A percentile compares a stretch with the other conserved stretches of the same genome.
phyloP scores from a whole-genome alignment of 2,329 filamentous ascomycete species.

The Helotiales sp. region DNA sequence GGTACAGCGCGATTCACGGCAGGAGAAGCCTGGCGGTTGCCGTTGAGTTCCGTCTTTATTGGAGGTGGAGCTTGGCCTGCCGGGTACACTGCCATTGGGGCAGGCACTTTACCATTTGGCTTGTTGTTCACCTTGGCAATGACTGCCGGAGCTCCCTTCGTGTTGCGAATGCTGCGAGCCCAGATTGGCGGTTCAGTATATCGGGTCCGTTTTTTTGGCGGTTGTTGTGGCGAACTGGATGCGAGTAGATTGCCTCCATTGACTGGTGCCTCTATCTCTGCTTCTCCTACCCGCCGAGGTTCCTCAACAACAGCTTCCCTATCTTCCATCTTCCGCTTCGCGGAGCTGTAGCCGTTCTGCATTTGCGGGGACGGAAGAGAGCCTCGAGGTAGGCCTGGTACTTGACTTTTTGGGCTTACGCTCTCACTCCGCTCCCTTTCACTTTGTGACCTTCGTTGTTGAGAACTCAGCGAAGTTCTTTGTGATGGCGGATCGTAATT shows the following conservation, averaged over 20 bases:
- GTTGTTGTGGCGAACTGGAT: slow-evolving; percentile 37
- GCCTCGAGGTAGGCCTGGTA: slow-evolving; percentile 37
- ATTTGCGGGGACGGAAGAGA: slow-evolving; percentile 20
- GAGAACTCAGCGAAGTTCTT: slow-evolving; percentile 43
- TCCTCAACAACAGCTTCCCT: slow-evolving; percentile 25
- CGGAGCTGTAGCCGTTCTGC: slow-evolving; percentile 23
- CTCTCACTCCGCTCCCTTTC: slow-evolving; percentile 72
- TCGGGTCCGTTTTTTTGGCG: slow-evolving; percentile 48
- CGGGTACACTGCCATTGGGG: slow-evolving; percentile 1
- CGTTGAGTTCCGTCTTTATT: slow-evolving; percentile 30
- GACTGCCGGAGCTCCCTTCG: not conserved
- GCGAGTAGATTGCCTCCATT: slow-evolving; percentile 26
- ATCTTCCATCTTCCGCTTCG: slow-evolving; percentile 34
- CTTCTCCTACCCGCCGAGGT: slow-evolving; percentile 15
- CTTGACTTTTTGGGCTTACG: slow-evolving; percentile 75
- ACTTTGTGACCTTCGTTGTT: slow-evolving; percentile 49
- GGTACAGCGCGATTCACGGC: slow-evolving; percentile 10
- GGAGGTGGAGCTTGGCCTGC: slow-evolving; percentile 2
- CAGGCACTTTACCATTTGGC: slow-evolving; percentile 28
- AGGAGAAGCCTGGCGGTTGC: slow-evolving; percentile 22
- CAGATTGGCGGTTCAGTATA: slow-evolving; percentile 54
- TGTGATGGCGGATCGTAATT: slow-evolving; percentile 49
- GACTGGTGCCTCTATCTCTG: slow-evolving; percentile 17
- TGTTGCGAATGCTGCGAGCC: slow-evolving; percentile 33
- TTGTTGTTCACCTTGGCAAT: slow-evolving; percentile 13